phyloP scores from a whole-genome alignment of 768 basidiomycete genomes.

The Ephemerocybe angulata region DNA sequence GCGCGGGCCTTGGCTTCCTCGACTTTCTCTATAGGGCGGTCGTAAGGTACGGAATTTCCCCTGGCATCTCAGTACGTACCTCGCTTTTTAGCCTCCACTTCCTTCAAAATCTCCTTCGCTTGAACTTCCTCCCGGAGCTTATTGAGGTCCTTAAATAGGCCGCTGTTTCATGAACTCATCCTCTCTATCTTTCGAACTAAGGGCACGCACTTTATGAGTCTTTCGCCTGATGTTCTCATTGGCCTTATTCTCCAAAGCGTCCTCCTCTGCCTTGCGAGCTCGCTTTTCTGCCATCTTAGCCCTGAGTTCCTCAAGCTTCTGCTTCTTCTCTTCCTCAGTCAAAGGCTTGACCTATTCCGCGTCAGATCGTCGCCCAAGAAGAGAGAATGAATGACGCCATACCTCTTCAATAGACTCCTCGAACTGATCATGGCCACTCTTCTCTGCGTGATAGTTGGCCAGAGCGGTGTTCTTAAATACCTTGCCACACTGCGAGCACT shows the following conservation, averaged over 20 bases:
- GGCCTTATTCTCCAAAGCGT: conserved; percentile 65
- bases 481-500: conserved; percentile 82
- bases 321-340: conserved; percentile 89
- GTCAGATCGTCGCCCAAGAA: neutral
- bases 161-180: too few species aligned
- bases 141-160: conserved; percentile 56
- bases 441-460: conserved; percentile 91
- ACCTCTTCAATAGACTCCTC: conserved; percentile 96
- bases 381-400: neutral
- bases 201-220: conserved; percentile 61
- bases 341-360: conserved; percentile 76
- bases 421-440: conserved; percentile 92
- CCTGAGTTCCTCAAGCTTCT: conserved; percentile 74
- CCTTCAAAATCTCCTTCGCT: conserved; percentile 76
- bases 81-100: conserved; percentile 74
- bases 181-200: neutral
- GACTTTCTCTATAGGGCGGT: conserved; percentile 64
- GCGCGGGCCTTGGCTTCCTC: conserved; percentile 84
- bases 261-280: conserved; percentile 63
- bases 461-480: conserved; percentile 81
- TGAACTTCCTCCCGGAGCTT: conserved; percentile 73
- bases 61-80: conserved; percentile 40
- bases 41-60: neutral
- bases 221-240: conserved; percentile 84
- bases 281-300: conserved; percentile 81